Evolutionary conservation across 108 stramenopile genomes (phyloP), one percentile per base, ranked within the genome.

Genomic region (Pseudonitzschia pungens): DNA sequence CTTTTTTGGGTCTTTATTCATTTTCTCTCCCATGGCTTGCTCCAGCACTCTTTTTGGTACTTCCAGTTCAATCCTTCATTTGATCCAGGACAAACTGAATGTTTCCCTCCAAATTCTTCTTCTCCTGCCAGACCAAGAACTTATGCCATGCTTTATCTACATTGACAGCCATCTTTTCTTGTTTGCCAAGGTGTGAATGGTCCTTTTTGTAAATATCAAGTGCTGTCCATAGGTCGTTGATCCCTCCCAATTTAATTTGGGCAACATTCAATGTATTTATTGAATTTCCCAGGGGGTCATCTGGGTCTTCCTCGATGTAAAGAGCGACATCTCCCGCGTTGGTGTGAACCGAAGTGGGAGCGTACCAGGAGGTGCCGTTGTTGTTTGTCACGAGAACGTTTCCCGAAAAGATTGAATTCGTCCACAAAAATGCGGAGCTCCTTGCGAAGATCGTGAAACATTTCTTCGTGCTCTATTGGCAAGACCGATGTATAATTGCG

Each of bases 371-470:
- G 42, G 27, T 43, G 14, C 10, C 42, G 24, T 21, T 43, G 32
- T 20, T 66, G 36, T 8, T 0, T 32, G 68, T 50, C 10, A 69
- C 32, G 12, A 69, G 5, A 10, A 69, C 52, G 27, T 10, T 54
- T 28, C n/a, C 68, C 68, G 43, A 69, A 69, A 21, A 69, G 20
- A 53, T 53, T 26, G 21, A 29, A 69, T 28, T 69, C 68, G 32
- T 69, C 68, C 15, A 69, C 11, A 3, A 69, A 51, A 9, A 41
- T 69, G 15, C 68, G 33, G 16, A 69, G 29, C n/a, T 69, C 68
- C 32, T 69, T 69, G 26, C 68, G 68, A 7, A 69, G 43, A 53
- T 69, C 31, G 52, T 69, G 68, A 53, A 69, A 69, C 6, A 20
- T 22, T 52, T 24, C 14, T n/a, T 69, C 51, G 26, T 69, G 42